These are phyloP conservation scores for Arabis hirsuta DNA, from an alignment of 345 rosid species.

Conservation along the genomic window DNA sequence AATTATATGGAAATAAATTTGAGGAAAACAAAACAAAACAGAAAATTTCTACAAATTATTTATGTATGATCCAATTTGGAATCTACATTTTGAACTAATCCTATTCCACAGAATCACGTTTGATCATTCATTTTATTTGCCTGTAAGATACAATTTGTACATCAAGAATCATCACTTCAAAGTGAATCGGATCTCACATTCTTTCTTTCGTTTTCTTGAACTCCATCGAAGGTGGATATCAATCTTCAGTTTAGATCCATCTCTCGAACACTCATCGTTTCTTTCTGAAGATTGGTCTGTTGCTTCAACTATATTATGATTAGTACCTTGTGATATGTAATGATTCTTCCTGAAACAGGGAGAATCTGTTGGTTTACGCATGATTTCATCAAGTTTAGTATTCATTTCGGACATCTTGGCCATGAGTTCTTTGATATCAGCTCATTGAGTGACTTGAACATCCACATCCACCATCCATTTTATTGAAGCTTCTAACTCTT, in stretches of 20 bases:
- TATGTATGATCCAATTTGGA: no score
- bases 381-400: slow-evolving; percentile 30
- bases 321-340: slow-evolving; percentile 1
- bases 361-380: slow-evolving; percentile 12
- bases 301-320: neutral
- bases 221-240: slow-evolving; percentile 31
- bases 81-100: neutral
- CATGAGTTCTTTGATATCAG: slow-evolving; percentile 22
- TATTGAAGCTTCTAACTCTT: slow-evolving; percentile 37
- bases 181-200: slow-evolving; percentile 8
- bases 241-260: slow-evolving; percentile 30
- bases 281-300: neutral
- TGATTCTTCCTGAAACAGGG: neutral
- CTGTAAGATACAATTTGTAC: neutral
- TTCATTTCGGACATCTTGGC: slow-evolving; percentile 38
- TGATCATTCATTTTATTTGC: slow-evolving; percentile 5
- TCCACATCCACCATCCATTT: slow-evolving; percentile 42
- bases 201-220: slow-evolving; percentile 23
- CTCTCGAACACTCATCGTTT: slow-evolving; percentile 1
- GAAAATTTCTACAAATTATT: no score
- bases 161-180: slow-evolving; percentile 7
- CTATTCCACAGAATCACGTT: neutral
- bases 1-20: no score
- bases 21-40: no score
- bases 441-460: slow-evolving; percentile 34